phyloP scores from a whole-genome alignment of 257 asterid genomes.

The Hygrophila difformis region DNA sequence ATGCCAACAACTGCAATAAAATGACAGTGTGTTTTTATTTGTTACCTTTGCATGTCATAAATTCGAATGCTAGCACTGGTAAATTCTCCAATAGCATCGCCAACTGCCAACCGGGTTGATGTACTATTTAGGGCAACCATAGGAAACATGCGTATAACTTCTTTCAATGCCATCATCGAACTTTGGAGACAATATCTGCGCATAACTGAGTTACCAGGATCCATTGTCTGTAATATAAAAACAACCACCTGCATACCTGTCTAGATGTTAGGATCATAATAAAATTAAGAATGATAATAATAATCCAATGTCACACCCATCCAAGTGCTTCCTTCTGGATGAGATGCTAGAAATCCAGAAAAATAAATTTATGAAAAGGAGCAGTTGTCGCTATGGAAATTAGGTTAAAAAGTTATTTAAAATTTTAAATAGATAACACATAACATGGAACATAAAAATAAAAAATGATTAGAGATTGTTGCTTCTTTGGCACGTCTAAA shows the following conservation, averaged over 20 bases:
- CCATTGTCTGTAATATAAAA: constrained; percentile 91
- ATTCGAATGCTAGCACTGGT: constrained; percentile 62
- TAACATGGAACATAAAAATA: constrained; percentile 1
- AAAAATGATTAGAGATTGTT: constrained; percentile 12
- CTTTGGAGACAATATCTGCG: constrained; percentile 66
- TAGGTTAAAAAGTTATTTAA: no score
- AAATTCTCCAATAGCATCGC: constrained; percentile 85
- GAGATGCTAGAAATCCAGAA: constrained; percentile 5
- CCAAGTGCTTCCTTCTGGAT: no score
- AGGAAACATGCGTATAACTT: constrained; percentile 74
- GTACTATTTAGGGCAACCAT: constrained; percentile 74
- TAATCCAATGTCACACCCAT: no score
- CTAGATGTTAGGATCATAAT: constrained; percentile 58
- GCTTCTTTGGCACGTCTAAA: not conserved
- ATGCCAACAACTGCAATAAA: no score
- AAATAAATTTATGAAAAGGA: not conserved
- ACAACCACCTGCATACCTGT: constrained; percentile 90
- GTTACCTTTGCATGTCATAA: constrained; percentile 92
- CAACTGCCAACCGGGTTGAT: constrained; percentile 81
- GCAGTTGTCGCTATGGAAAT: not conserved
- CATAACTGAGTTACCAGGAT: constrained; percentile 87
- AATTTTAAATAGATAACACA: not conserved
- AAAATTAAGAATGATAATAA: constrained; percentile 5
- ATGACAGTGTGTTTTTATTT: not conserved
- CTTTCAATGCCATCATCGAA: constrained; percentile 71